These are phyloP conservation scores for Flaveria sonorensis DNA, from an alignment of 129 eudicot species.

Conservation along the genomic window DNA sequence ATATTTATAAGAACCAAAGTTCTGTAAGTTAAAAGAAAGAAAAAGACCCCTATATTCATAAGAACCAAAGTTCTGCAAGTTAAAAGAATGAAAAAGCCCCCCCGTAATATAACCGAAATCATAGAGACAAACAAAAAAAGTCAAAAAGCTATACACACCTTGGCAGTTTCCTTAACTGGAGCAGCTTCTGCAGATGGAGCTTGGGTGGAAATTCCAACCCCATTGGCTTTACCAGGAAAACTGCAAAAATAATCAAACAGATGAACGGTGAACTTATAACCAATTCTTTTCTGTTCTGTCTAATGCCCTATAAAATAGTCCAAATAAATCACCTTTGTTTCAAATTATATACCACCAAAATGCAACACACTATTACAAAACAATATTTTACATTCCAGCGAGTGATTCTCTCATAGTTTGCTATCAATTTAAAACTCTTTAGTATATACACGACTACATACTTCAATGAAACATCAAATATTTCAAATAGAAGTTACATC, in stretches of 20 bases:
- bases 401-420: neutral
- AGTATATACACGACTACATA: neutral
- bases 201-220: conserved; percentile 54
- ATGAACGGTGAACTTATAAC: neutral
- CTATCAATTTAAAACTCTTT: neutral
- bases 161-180: conserved; percentile 53
- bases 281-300: neutral
- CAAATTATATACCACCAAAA: neutral
- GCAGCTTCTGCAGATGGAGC: conserved; percentile 56
- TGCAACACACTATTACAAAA: neutral
- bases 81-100: conserved; percentile 2
- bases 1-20: neutral
- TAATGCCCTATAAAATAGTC: neutral
- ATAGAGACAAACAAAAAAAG: neutral
- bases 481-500: neutral
- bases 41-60: conserved; percentile 8
- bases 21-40: conserved; percentile 1
- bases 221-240: conserved; percentile 82
- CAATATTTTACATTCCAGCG: neutral
- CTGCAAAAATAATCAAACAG: conserved; percentile 28
- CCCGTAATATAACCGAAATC: neutral
- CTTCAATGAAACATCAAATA: neutral
- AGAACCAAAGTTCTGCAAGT: neutral
- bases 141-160: conserved; percentile 39
- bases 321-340: neutral